phyloP scores from a whole-genome alignment of 768 basidiomycete species.

The Suillus ampliporus region DNA sequence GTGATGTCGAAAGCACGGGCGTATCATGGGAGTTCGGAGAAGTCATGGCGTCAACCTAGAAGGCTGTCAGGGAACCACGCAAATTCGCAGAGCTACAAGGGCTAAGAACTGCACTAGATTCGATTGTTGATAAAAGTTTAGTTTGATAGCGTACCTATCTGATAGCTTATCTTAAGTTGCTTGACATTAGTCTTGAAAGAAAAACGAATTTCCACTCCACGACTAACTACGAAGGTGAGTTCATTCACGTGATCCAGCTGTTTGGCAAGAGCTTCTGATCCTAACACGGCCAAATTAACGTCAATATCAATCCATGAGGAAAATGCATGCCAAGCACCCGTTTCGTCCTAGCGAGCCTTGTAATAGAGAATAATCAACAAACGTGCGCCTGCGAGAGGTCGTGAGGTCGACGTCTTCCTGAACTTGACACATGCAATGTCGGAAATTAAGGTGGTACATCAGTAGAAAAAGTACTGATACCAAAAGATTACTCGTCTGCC shows the following conservation, averaged over 20 bases:
- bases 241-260: background rate
- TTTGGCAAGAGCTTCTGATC: constrained; percentile 8
- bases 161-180: too few species aligned
- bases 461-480: background rate
- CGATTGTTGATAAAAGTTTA: background rate
- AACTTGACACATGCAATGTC: background rate
- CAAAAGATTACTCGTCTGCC: too few species aligned
- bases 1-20: constrained; percentile 44
- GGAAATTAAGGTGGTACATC: background rate
- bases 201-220: background rate
- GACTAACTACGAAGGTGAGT: background rate
- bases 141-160: background rate
- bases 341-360: background rate
- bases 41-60: constrained; percentile 36
- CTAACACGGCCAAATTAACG: background rate
- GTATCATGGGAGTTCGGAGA: constrained; percentile 42
- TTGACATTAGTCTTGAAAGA: background rate
- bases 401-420: background rate
- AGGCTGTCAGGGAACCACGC: background rate
- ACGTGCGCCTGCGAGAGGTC: background rate
- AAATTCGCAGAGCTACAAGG: background rate
- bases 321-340: background rate
- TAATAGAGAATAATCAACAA: background rate
- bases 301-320: background rate
- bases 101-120: background rate